Evolutionary conservation across 768 basidiomycete species (phyloP).

Genomic region (Asterophora lycoperdoides): DNA sequence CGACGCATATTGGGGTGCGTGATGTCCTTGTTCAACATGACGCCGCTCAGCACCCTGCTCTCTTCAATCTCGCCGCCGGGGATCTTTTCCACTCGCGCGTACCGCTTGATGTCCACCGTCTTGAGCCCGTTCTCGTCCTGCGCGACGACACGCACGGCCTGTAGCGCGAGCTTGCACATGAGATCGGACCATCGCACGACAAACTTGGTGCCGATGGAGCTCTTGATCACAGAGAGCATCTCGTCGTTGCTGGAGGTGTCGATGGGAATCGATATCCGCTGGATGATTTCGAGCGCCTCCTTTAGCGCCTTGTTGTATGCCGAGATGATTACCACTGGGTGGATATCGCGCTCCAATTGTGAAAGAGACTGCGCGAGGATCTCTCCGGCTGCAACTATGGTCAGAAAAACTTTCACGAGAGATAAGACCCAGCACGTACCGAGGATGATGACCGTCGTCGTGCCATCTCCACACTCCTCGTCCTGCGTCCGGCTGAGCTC

Average conservation of each 20-base stretch:
- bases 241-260: conserved; percentile 79
- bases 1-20: conserved; percentile 96
- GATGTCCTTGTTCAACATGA: conserved; percentile 99
- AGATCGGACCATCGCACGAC: conserved; percentile 94
- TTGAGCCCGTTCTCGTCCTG: conserved; percentile 71
- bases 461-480: conserved; percentile 98
- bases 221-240: conserved; percentile 97
- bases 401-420: neutral
- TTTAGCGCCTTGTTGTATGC: conserved; percentile 96
- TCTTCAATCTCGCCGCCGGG: conserved; percentile 98
- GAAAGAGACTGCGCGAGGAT: conserved; percentile 93
- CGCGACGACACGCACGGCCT: conserved; percentile 88
- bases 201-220: conserved; percentile 97
- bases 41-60: conserved; percentile 78
- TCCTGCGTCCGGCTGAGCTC: conserved; percentile 97
- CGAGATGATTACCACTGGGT: conserved; percentile 97
- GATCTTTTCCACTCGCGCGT: conserved; percentile 95
- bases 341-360: conserved; percentile 93
- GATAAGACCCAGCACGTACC: conserved; percentile 43
- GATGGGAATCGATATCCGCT: conserved; percentile 85
- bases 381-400: conserved; percentile 66
- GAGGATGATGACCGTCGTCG: conserved; percentile 96
- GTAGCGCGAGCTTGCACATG: conserved; percentile 92
- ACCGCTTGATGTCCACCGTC: conserved; percentile 97
- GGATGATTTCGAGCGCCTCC: conserved; percentile 85